Conservation (phyloP, 2,329 filamentous ascomycete genomes). For the Alternaria gaisen region DNA sequence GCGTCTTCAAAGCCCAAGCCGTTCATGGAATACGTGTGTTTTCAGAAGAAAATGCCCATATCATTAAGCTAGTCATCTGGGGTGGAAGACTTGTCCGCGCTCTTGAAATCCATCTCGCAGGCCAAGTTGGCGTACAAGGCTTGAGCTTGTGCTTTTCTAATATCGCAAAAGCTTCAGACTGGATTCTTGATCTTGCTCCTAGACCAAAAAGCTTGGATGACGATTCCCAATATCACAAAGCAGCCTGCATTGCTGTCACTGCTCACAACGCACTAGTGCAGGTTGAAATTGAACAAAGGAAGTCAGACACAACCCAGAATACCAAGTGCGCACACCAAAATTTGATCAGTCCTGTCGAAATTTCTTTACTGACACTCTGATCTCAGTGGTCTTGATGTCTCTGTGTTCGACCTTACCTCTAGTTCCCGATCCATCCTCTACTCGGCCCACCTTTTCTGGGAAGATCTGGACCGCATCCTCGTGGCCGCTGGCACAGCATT, state of each 20-base stretch:
- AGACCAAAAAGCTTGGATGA: constrained; percentile 21
- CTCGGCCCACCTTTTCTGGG: constrained; percentile 77
- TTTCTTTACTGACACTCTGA: constrained; percentile 6
- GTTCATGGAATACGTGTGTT: constrained; percentile 75
- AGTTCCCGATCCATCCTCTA: constrained; percentile 87
- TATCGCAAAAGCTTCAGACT: constrained; percentile 42
- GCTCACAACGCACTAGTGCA: constrained; percentile 84
- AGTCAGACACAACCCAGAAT: constrained; percentile 3
- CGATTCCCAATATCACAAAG: constrained; percentile 9
- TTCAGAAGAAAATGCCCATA: constrained; percentile 27
- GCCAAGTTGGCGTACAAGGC: constrained; percentile 33
- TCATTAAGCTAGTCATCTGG: constrained; percentile 48
- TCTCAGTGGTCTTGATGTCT: constrained; percentile 22
- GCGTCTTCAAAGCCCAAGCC: constrained; percentile 72
- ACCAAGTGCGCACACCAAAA: constrained; percentile 9
- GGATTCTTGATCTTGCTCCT: constrained; percentile 48
- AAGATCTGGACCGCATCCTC: constrained; percentile 67
- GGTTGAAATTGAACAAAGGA: constrained; percentile 46
- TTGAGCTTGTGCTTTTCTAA: constrained; percentile 30
- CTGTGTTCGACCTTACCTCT: constrained; percentile 63
- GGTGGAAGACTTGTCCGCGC: constrained; percentile 59
- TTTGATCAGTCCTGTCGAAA: neutral
- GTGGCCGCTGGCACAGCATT: constrained; percentile 92
- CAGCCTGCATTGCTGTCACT: constrained; percentile 64
- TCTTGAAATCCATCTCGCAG: constrained; percentile 31